Conservation (phyloP, 2,329 filamentous ascomycete genomes). For the Apiospora phragmitis region DNA sequence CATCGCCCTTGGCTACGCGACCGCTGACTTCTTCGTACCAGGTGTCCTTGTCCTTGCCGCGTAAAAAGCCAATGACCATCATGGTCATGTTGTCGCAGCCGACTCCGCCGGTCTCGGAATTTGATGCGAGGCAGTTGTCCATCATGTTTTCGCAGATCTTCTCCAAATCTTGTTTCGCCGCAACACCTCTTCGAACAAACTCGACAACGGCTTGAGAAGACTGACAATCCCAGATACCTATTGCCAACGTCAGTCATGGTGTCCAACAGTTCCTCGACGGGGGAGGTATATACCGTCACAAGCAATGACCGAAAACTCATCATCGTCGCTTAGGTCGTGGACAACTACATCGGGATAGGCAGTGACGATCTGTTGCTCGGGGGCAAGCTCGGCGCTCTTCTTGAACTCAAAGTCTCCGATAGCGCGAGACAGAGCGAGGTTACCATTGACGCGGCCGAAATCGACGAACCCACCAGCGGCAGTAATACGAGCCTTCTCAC, state of each 20-base stretch:
- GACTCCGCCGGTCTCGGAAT: conserved; percentile 96
- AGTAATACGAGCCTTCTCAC: conserved; percentile 93
- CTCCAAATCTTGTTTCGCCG: conserved; percentile 90
- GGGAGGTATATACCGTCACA: conserved; percentile 69
- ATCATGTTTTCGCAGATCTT: conserved; percentile 99
- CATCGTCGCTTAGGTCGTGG: conserved; percentile 87
- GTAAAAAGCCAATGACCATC: conserved; percentile 83
- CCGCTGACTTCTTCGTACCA: conserved; percentile 97
- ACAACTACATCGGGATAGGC: conserved; percentile 92
- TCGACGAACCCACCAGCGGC: conserved; percentile 97
- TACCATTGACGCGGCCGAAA: conserved; percentile 97
- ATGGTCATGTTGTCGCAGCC: conserved; percentile 99
- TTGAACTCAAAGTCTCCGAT: conserved; percentile 99
- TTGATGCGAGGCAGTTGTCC: conserved; percentile 98
- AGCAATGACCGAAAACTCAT: conserved; percentile 92
- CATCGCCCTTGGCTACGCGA: conserved; percentile 93
- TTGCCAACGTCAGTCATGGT: neutral
- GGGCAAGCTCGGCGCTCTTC: conserved; percentile 93
- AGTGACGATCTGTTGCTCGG: conserved; percentile 98
- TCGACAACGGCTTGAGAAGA: conserved; percentile 97
- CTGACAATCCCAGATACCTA: conserved; percentile 99
- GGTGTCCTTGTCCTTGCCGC: conserved; percentile 91
- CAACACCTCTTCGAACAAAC: conserved; percentile 94
- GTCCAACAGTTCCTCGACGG: neutral
- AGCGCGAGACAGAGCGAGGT: conserved; percentile 91